A percentile compares a stretch with the other conserved stretches of the same genome.
These are phyloP conservation scores for Solanum hybrid DNA, from an alignment of 305 asterid species.

Conservation along the genomic window DNA sequence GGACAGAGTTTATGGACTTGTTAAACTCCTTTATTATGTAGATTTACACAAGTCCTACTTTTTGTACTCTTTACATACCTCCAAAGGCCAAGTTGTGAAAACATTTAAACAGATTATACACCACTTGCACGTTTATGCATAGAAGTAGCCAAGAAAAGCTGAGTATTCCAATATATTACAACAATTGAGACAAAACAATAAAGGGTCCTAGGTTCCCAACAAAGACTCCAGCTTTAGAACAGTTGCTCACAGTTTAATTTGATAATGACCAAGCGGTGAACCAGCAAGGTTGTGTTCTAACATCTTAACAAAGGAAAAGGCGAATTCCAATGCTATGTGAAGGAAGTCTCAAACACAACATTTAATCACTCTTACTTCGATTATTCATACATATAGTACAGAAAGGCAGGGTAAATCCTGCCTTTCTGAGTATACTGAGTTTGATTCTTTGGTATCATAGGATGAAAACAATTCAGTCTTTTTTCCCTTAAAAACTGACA, in stretches of 20 bases:
- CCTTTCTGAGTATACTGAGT: background rate
- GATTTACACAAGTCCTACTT: background rate
- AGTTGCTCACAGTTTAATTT: no score
- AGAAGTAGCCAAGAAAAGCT: background rate
- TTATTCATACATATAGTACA: constrained; percentile 1
- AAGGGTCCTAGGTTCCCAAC: no score
- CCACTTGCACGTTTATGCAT: background rate
- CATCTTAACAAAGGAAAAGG: background rate
- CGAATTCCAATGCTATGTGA: background rate
- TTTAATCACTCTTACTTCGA: background rate
- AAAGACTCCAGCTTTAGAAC: no score
- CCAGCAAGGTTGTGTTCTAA: background rate
- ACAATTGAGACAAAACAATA: no score
- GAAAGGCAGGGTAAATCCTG: background rate
- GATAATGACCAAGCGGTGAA: background rate
- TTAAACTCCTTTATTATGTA: background rate
- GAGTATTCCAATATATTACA: no score
- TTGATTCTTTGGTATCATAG: background rate
- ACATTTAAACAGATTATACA: background rate
- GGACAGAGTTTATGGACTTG: background rate
- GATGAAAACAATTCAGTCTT: background rate
- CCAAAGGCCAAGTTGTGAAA: background rate
- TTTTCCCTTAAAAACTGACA: background rate
- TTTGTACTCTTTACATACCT: background rate
- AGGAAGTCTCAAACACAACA: background rate